These are phyloP conservation scores for Trametes maxima DNA, from an alignment of 768 basidiomycete genomes.

Conservation along the genomic window DNA sequence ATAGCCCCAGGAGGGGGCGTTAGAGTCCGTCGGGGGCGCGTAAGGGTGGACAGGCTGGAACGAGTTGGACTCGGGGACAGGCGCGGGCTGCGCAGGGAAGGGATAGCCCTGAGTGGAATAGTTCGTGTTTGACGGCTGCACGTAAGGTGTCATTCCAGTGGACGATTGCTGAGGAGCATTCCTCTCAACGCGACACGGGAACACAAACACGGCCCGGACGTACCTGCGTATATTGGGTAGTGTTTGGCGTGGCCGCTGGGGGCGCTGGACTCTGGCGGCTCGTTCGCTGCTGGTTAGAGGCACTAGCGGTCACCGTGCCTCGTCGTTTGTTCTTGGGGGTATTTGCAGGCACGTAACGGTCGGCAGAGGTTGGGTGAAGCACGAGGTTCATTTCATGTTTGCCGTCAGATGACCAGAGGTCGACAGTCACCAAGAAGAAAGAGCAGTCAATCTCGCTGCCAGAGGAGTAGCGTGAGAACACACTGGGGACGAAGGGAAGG, in stretches of 20 bases:
- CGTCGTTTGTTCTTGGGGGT: slow-evolving; percentile 36
- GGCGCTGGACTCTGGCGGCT: slow-evolving; percentile 24
- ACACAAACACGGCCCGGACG: slow-evolving; percentile 7
- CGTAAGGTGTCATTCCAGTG: slow-evolving; percentile 40
- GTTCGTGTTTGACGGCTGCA: slow-evolving; percentile 43
- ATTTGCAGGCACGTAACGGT: slow-evolving; percentile 63
- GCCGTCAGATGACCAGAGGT: slow-evolving; percentile 86
- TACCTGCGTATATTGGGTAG: slow-evolving; percentile 30
- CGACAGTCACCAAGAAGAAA: slow-evolving; percentile 91
- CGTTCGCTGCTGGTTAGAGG: slow-evolving; percentile 24
- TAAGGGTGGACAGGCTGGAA: slow-evolving; percentile 47
- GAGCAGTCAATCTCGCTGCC: slow-evolving; percentile 80
- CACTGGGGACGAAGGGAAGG: not conserved
- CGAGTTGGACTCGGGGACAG: slow-evolving; percentile 42
- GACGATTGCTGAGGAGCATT: slow-evolving; percentile 22
- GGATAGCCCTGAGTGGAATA: slow-evolving; percentile 47
- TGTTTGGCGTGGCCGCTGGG: slow-evolving; percentile 12
- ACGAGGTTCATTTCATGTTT: slow-evolving; percentile 88
- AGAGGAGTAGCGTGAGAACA: slow-evolving; percentile 6
- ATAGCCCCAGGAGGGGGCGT: slow-evolving; percentile 60
- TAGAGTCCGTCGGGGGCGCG: slow-evolving; percentile 42
- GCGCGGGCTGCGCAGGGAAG: slow-evolving; percentile 45
- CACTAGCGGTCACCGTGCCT: slow-evolving; percentile 22
- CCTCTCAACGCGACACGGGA: slow-evolving; percentile 17
- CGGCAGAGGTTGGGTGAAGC: slow-evolving; percentile 78